Evolutionary conservation across 2,329 filamentous ascomycete species (phyloP).

Genomic region (Diplodia corticola): DNA sequence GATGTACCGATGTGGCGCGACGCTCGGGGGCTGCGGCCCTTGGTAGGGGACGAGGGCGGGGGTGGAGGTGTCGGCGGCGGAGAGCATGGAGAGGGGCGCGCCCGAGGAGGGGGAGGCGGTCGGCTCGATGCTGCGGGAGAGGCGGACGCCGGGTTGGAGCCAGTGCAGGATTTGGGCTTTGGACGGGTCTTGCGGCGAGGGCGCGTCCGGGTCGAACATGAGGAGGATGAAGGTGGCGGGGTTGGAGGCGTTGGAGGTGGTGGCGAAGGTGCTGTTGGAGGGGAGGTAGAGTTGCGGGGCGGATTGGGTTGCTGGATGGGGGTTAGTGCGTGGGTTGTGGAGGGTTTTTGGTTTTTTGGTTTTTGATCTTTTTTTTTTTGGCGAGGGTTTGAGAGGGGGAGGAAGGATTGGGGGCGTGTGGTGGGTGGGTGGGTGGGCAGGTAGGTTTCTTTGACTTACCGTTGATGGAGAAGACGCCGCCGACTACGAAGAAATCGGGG

Average conservation of each 20-base stretch:
- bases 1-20: slow-evolving; percentile 24
- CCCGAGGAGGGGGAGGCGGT: neutral
- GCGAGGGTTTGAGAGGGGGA: neutral
- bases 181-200: slow-evolving; percentile 18
- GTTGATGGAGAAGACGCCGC: slow-evolving; percentile 13
- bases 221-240: slow-evolving; percentile 19
- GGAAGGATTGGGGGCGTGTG: neutral
- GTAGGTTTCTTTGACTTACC: neutral
- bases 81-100: slow-evolving; percentile 6
- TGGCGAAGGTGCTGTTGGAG: slow-evolving; percentile 7
- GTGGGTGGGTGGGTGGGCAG: no score
- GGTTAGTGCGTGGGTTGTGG: neutral
- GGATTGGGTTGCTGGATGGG: neutral
- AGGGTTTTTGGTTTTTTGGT: neutral
- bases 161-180: slow-evolving; percentile 22
- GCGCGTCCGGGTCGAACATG: slow-evolving; percentile 25
- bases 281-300: slow-evolving; percentile 15
- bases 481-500: slow-evolving; percentile 13
- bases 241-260: neutral
- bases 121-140: slow-evolving; percentile 7
- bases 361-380: neutral
- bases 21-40: slow-evolving; percentile 15
- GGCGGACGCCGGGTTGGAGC: slow-evolving; percentile 14
- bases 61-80: neutral
- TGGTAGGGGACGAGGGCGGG: slow-evolving; percentile 11